These are phyloP conservation scores for Eutypa lata DNA, from an alignment of 2,329 filamentous ascomycete genomes.

Conservation along the genomic window DNA sequence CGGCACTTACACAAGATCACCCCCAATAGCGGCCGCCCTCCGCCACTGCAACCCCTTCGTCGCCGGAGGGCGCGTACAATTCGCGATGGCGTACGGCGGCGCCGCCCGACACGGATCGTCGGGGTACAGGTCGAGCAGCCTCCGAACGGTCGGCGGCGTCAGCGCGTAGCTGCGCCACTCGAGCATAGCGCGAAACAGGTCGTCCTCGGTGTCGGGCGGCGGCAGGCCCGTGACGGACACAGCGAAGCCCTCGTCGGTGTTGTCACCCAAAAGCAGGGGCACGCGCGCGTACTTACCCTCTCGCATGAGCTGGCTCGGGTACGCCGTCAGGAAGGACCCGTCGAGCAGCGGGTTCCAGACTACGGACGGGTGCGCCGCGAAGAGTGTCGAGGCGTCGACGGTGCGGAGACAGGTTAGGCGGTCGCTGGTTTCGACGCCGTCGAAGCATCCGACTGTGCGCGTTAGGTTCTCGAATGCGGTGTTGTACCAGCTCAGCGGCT, in stretches of 20 bases:
- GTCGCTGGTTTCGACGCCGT: conserved; percentile 17
- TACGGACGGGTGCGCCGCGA: conserved; percentile 31
- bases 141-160: conserved; percentile 40
- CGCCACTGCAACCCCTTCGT: conserved; percentile 40
- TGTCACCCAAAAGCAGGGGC: conserved; percentile 45
- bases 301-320: conserved; percentile 42
- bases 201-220: conserved; percentile 35
- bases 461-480: conserved; percentile 32
- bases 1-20: conserved; percentile 34
- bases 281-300: conserved; percentile 40
- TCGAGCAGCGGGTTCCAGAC: conserved; percentile 44
- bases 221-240: conserved; percentile 26
- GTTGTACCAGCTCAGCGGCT: conserved; percentile 33
- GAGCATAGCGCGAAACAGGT: conserved; percentile 38
- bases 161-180: conserved; percentile 44
- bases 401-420: conserved; percentile 35
- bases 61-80: conserved; percentile 27
- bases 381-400: conserved; percentile 29
- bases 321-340: conserved; percentile 44
- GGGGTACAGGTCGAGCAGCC: conserved; percentile 44
- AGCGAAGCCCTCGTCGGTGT: conserved; percentile 46
- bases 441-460: conserved; percentile 32
- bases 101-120: conserved; percentile 41
- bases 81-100: conserved; percentile 39
- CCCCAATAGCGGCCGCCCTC: conserved; percentile 41